These are phyloP conservation scores for Metschnikowia shivogae DNA, from an alignment of 805 yeast species.

Conservation along the genomic window DNA sequence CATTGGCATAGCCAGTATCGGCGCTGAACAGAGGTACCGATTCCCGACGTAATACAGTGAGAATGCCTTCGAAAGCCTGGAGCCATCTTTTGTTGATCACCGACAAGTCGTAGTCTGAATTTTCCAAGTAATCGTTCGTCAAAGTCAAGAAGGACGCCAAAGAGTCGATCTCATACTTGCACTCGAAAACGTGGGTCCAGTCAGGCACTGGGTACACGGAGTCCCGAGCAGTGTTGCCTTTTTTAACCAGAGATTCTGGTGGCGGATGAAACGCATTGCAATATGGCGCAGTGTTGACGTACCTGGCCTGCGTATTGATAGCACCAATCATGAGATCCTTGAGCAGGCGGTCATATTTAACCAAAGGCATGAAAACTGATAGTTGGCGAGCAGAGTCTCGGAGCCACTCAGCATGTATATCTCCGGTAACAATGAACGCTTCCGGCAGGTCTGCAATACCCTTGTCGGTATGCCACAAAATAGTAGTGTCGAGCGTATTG, in stretches of 20 bases:
- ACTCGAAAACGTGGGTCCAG: constrained; percentile 74
- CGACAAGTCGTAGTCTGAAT: constrained; percentile 45
- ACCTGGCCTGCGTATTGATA: constrained; percentile 70
- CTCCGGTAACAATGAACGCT: constrained; percentile 85
- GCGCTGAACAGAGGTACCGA: constrained; percentile 56
- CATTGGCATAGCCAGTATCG: constrained; percentile 43
- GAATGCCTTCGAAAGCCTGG: constrained; percentile 48
- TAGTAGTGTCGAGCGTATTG: constrained; percentile 83
- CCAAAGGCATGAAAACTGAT: constrained; percentile 65
- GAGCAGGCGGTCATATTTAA: constrained; percentile 48
- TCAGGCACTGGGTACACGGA: constrained; percentile 65
- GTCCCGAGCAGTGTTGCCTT: constrained; percentile 55
- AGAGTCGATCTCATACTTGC: constrained; percentile 86
- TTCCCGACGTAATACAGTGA: constrained; percentile 56
- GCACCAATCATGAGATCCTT: constrained; percentile 66
- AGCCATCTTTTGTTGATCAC: constrained; percentile 53
- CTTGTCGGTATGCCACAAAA: constrained; percentile 56
- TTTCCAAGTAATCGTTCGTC: constrained; percentile 62
- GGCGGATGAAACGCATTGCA: constrained; percentile 95
- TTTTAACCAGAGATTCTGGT: constrained; percentile 41
- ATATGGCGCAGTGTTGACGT: constrained; percentile 61
- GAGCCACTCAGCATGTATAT: constrained; percentile 91
- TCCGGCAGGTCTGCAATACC: constrained; percentile 32
- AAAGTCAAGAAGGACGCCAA: constrained; percentile 76
- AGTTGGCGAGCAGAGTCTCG: constrained; percentile 84